Conservation (phyloP, 2,329 filamentous ascomycete species). For the Neofusicoccum sp. region DNA sequence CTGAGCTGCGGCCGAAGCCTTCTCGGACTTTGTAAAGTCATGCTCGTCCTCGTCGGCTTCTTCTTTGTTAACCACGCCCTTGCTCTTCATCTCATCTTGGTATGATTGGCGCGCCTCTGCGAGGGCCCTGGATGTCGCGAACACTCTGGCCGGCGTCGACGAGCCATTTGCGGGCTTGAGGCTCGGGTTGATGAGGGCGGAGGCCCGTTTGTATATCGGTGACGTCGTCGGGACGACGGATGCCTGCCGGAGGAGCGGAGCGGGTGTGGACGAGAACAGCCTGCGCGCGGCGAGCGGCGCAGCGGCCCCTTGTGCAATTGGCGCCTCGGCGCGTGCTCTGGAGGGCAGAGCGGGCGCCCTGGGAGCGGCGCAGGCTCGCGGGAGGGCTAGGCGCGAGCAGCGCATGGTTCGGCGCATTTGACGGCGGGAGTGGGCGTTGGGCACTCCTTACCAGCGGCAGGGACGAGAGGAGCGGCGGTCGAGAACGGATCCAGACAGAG, state of each 20-base stretch:
- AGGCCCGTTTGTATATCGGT: conserved; percentile 1
- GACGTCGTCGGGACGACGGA: conserved; percentile 13
- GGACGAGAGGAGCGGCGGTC: conserved; percentile 4
- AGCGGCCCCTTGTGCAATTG: conserved; percentile 10
- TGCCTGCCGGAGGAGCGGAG: conserved; percentile 7
- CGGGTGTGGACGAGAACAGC: background rate
- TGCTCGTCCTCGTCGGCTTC: conserved; percentile 54
- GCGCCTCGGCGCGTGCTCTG: conserved; percentile 24
- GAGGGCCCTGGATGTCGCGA: conserved; percentile 5
- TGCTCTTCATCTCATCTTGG: conserved; percentile 42
- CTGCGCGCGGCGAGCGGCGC: background rate
- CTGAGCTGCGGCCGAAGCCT: conserved; percentile 82
- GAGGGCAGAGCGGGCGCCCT: conserved; percentile 37
- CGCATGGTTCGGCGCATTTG: conserved; percentile 34
- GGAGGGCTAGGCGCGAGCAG: conserved; percentile 33
- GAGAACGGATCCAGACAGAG: background rate
- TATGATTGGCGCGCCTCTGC: conserved; percentile 35
- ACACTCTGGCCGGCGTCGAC: background rate
- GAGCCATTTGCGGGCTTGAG: background rate
- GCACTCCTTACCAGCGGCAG: conserved; percentile 15
- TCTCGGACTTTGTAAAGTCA: conserved; percentile 75
- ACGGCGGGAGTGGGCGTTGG: background rate
- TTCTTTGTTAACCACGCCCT: conserved; percentile 38
- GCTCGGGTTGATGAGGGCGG: background rate
- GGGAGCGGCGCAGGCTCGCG: conserved; percentile 35